These are phyloP conservation scores for Mastigamoeba balamuthi DNA, from an alignment of 78 protist species.

Conservation along the genomic window DNA sequence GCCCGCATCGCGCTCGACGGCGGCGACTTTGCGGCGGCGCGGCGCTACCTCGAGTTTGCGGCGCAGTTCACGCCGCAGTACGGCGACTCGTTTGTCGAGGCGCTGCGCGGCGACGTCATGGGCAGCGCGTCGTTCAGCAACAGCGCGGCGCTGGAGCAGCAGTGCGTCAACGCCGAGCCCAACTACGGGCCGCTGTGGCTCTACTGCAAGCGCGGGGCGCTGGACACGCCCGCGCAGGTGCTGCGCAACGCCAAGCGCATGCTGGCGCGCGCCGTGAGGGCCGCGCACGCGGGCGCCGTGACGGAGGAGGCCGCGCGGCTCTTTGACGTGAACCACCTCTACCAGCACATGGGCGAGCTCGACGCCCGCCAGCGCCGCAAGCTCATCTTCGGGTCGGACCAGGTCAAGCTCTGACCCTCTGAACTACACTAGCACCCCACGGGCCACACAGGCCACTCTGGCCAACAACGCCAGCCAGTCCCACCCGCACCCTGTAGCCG, in stretches of 20 bases:
- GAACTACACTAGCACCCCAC: no score
- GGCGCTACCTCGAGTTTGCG: slow-evolving; percentile 67
- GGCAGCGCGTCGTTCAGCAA: slow-evolving; percentile 37
- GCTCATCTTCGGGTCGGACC: slow-evolving; percentile 35
- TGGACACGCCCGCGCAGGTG: slow-evolving; percentile 50
- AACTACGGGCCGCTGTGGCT: slow-evolving; percentile 86
- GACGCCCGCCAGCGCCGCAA: slow-evolving; percentile 7
- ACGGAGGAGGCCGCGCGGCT: slow-evolving; percentile 3
- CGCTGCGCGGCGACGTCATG: slow-evolving; percentile 52
- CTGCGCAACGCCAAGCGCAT: slow-evolving; percentile 48
- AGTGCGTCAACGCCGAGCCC: slow-evolving; percentile 82
- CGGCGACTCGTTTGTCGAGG: slow-evolving; percentile 90
- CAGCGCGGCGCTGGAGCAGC: slow-evolving; percentile 36
- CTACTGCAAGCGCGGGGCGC: slow-evolving; percentile 53
- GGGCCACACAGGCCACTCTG: no score
- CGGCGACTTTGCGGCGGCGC: slow-evolving; percentile 34
- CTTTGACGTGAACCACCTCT: not conserved
- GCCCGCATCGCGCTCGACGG: slow-evolving; percentile 72
- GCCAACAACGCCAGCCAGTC: no score
- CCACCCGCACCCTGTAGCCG: no score
- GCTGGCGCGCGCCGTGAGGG: slow-evolving; percentile 1
- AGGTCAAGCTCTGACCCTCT: slow-evolving; percentile 28
- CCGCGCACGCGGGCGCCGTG: not conserved
- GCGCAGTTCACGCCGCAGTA: slow-evolving; percentile 89
- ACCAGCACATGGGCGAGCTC: not conserved